phyloP scores from a whole-genome alignment of 108 stramenopile species.

The Cyclotella choctawhatcheeana region DNA sequence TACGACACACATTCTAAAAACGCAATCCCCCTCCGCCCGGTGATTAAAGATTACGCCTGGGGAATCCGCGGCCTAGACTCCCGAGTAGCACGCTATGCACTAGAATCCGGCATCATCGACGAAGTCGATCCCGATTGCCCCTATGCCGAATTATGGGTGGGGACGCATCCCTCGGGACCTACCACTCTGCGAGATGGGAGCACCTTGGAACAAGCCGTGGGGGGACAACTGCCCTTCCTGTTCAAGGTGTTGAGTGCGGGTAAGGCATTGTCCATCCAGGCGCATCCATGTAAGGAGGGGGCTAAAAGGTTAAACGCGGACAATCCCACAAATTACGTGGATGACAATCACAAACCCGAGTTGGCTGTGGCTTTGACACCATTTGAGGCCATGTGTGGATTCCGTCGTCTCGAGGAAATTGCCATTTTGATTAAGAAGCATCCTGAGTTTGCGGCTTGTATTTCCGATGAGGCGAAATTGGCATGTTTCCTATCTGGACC shows the following conservation, averaged over 20 bases:
- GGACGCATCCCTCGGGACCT: conserved; percentile 84
- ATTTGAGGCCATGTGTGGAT: conserved; percentile 98
- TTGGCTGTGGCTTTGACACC: conserved; percentile 97
- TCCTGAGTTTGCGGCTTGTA: conserved; percentile 89
- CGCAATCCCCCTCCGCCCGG: conserved; percentile 59
- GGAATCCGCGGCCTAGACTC: conserved; percentile 82
- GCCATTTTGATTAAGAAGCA: conserved; percentile 74
- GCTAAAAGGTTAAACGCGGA: conserved; percentile 85
- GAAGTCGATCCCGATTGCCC: conserved; percentile 82
- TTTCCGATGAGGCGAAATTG: conserved; percentile 78
- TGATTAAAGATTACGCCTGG: conserved; percentile 82
- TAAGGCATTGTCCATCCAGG: conserved; percentile 90
- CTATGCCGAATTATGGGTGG: conserved; percentile 91
- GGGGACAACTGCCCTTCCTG: conserved; percentile 80
- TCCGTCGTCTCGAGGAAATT: conserved; percentile 88
- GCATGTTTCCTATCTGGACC: conserved; percentile 61
- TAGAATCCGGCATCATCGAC: conserved; percentile 57
- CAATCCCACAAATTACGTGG: conserved; percentile 90
- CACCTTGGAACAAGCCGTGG: conserved; percentile 55
- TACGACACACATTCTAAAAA: conserved; percentile 23
- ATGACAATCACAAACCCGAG: conserved; percentile 99
- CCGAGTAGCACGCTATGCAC: conserved; percentile 74
- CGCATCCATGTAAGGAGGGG: conserved; percentile 86
- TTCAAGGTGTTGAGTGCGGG: conserved; percentile 87
- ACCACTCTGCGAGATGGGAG: conserved; percentile 58